Percentiles rank a stretch among this genome's conserved stretches.
Evolutionary conservation across 305 asterid species (phyloP).

Genomic region (Rubia peregrina): DNA sequence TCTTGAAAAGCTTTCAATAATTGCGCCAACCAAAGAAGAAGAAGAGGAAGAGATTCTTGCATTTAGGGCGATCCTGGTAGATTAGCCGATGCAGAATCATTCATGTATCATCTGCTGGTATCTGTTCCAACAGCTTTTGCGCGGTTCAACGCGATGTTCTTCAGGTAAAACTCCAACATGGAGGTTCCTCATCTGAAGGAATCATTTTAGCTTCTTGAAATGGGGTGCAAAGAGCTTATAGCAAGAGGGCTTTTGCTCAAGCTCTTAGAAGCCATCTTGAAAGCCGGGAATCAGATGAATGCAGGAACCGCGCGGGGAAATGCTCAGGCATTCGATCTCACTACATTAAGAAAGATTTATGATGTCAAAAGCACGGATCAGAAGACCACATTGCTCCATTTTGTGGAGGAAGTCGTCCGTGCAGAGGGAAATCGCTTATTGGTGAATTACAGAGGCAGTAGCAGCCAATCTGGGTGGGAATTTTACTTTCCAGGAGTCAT

Average conservation of each 20-base stretch:
- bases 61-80: slow-evolving; percentile 67
- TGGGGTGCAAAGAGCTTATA: slow-evolving; percentile 73
- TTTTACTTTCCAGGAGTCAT: slow-evolving; percentile 9
- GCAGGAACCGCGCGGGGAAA: slow-evolving; percentile 88
- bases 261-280: slow-evolving; percentile 86
- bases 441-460: slow-evolving; percentile 36
- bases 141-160: slow-evolving; percentile 68
- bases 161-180: slow-evolving; percentile 41
- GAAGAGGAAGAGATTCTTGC: slow-evolving; percentile 52
- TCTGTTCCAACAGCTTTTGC: slow-evolving; percentile 72
- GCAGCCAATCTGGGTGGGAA: slow-evolving; percentile 27
- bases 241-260: slow-evolving; percentile 77
- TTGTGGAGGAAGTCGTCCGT: slow-evolving; percentile 83
- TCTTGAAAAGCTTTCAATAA: slow-evolving; percentile 61
- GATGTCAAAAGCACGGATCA: slow-evolving; percentile 90
- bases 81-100: slow-evolving; percentile 84
- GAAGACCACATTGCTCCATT: slow-evolving; percentile 78
- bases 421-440: slow-evolving; percentile 87
- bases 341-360: slow-evolving; percentile 70
- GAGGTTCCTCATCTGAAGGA: slow-evolving; percentile 49
- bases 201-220: slow-evolving; percentile 47
- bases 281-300: slow-evolving; percentile 82
- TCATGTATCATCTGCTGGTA: slow-evolving; percentile 74
- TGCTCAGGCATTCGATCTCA: slow-evolving; percentile 81
- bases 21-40: slow-evolving; percentile 63